Conservation (phyloP, 2,329 filamentous ascomycete genomes). For the Fusarium fracticaudum region DNA sequence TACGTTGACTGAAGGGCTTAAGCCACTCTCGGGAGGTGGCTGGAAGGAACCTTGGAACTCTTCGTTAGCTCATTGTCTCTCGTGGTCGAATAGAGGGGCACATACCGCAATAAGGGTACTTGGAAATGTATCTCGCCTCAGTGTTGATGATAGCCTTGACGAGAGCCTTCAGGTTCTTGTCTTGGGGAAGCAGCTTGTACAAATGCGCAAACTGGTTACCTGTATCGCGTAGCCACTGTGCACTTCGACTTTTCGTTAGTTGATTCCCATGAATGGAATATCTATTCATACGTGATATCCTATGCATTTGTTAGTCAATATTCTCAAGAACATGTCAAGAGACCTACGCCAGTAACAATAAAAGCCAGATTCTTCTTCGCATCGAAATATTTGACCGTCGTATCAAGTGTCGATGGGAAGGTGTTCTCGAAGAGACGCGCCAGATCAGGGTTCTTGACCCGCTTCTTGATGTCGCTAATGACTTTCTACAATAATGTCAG, state of each 20-base stretch:
- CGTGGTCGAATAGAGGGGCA: fast-evolving
- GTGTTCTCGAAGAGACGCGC: slow-evolving; percentile 26
- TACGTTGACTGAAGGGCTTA: slow-evolving; percentile 17
- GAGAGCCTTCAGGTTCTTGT: slow-evolving; percentile 4
- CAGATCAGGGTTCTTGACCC: slow-evolving; percentile 14
- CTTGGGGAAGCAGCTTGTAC: slow-evolving; percentile 13
- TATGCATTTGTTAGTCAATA: not conserved
- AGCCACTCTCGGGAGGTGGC: slow-evolving; percentile 13
- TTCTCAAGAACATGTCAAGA: fast-evolving
- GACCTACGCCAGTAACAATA: slow-evolving; percentile 16
- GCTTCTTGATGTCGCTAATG: slow-evolving; percentile 15
- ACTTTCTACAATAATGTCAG: not conserved
- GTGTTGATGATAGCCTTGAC: slow-evolving; percentile 27
- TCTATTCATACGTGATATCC: slow-evolving; percentile 26
- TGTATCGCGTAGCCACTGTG: slow-evolving; percentile 19
- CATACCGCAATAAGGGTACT: slow-evolving; percentile 23
- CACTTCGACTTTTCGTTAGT: not conserved
- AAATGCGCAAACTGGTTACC: slow-evolving; percentile 23
- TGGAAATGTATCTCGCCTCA: slow-evolving; percentile 10
- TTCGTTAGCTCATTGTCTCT: not conserved
- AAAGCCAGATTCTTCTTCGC: slow-evolving; percentile 5
- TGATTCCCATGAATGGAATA: too few relatives aligned
- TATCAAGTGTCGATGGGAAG: slow-evolving; percentile 11
- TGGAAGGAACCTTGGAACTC: not conserved
- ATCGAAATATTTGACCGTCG: slow-evolving; percentile 26